Conservation (phyloP, 1,284 basidiomycete genomes). For the Pyrrhoderma lamaoense region DNA sequence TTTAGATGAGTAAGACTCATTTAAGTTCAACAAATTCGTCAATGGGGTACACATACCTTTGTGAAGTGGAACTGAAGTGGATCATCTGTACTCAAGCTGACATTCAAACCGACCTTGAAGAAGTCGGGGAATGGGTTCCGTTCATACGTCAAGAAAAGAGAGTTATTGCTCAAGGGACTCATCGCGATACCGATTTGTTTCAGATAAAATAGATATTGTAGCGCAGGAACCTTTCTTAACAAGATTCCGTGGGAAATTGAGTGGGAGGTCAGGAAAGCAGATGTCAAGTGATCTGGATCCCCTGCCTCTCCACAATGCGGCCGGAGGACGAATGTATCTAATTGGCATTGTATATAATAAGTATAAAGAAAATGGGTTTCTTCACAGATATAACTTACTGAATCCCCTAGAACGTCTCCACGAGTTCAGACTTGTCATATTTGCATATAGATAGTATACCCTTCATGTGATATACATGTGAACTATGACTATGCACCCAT, state of each 20-base stretch:
- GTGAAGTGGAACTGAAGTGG: conserved; percentile 96
- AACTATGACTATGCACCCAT: background rate
- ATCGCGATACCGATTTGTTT: conserved; percentile 97
- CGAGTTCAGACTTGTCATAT: conserved; percentile 90
- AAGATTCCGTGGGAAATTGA: conserved; percentile 99
- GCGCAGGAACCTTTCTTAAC: conserved; percentile 91
- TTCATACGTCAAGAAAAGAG: conserved; percentile 94
- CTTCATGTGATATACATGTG: conserved; percentile 32
- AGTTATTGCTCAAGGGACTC: conserved; percentile 98
- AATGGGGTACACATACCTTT: conserved; percentile 46
- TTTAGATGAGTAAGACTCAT: conserved; percentile 1
- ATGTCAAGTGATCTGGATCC: conserved; percentile 95
- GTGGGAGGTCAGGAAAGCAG: conserved; percentile 93
- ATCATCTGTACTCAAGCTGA: conserved; percentile 95
- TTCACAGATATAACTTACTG: conserved; percentile 48
- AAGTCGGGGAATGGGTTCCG: conserved; percentile 96
- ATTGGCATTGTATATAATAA: conserved; percentile 11
- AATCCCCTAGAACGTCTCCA: conserved; percentile 88
- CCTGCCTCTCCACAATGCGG: conserved; percentile 98
- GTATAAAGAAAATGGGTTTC: background rate
- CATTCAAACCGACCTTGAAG: conserved; percentile 94
- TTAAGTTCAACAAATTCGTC: background rate
- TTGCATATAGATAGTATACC: conserved; percentile 98
- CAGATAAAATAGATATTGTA: conserved; percentile 92
- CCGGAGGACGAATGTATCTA: conserved; percentile 93